These are phyloP conservation scores for Paraconiothyrium sp. DNA, from an alignment of 2,329 filamentous ascomycete species.

Conservation along the genomic window DNA sequence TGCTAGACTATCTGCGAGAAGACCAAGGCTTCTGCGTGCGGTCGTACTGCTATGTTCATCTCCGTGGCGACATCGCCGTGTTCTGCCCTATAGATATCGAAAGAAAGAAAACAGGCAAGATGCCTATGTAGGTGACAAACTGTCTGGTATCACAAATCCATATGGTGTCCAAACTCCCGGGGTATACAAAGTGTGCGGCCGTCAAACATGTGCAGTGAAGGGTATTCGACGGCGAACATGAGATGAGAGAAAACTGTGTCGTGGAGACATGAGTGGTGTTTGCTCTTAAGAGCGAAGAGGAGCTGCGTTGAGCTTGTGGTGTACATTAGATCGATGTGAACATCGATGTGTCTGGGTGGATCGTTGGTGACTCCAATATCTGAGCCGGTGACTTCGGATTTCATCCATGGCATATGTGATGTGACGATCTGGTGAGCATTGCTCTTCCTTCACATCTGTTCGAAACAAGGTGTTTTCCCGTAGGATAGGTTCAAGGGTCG, in stretches of 20 bases:
- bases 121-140: slow-evolving; percentile 46
- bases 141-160: slow-evolving; percentile 50
- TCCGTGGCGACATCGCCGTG: slow-evolving; percentile 9
- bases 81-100: slow-evolving; percentile 3
- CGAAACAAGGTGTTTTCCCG: slow-evolving; percentile 17
- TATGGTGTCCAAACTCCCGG: slow-evolving; percentile 39
- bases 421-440: background rate
- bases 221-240: slow-evolving; percentile 8
- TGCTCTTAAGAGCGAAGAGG: slow-evolving; percentile 2
- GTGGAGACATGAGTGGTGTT: slow-evolving; percentile 20
- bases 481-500: slow-evolving; percentile 29
- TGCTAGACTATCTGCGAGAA: slow-evolving; percentile 10
- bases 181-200: slow-evolving; percentile 38
- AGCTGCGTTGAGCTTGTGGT: background rate
- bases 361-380: background rate
- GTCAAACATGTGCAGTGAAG: slow-evolving; percentile 38
- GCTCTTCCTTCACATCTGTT: slow-evolving; percentile 21
- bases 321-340: background rate
- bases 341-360: background rate
- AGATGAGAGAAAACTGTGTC: slow-evolving; percentile 22
- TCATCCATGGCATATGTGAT: background rate
- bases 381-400: background rate
- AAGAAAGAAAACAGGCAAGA: slow-evolving; percentile 26
- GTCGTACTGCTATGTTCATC: slow-evolving; percentile 16
- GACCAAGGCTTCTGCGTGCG: slow-evolving; percentile 17